Base-by-base conservation (phyloP, 306 rosid genomes). In the Quercus gilva region DNA sequence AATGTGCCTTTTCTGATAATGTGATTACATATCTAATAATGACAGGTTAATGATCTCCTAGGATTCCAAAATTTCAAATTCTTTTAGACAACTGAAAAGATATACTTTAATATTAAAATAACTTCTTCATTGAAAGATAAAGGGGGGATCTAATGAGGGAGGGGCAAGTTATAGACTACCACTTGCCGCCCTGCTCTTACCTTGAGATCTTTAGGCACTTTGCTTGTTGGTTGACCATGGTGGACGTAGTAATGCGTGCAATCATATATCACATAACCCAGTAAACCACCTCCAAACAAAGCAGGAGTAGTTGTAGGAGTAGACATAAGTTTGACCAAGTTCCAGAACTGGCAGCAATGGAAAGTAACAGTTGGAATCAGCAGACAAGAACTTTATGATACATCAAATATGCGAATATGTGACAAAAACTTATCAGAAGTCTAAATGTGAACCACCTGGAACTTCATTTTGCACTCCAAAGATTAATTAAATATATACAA, bases 201-300 rank as follows among this genome's bases (percentile, higher is more conserved):
- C 98, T 96, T 96, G 64, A 96, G 92, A 80, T 84, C 73, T 76
- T 83, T 86, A 55, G 92, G 76, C 21, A 82, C 67, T 43, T 85
- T 87, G 45, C 74, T 85, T 64, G 87, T 79, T 52, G 98, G 98
- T 82, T 93, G 97, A 78, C 96, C 93, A 71, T 96, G 98, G 88
- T 96, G 99, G 74, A 96, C 81, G 84, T 93, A 96, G 85, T 89
- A 93, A 86, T 96, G 99, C 70, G 98, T 93, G 77, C 90, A 87
- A 80, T 96, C 99, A 82, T 96, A 96, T 53, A 93, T 87, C 82
- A 96, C 99, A 84, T 96, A 93, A 80, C 97, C 97, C 90, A 96
- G 82, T 64, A 96, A 85, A 73, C 96, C 94, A 3, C 99, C 99
- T 63, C 96, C 99, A 79, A 93, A 78, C 77, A 96, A 69, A 59